phyloP scores from a whole-genome alignment of 306 rosid genomes.

The Cicer bijugum region DNA sequence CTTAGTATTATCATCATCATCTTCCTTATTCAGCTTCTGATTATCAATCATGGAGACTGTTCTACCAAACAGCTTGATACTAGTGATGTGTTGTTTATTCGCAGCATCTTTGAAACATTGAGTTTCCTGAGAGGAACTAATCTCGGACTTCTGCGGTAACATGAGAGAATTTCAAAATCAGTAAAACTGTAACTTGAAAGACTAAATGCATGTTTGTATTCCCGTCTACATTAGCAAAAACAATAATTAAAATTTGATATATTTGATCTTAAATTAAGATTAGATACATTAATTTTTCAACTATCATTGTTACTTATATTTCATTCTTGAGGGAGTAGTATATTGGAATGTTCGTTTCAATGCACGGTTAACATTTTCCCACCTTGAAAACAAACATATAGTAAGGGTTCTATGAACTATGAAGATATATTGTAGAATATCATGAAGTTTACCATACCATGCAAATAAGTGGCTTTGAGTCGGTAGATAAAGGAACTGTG shows the following conservation, averaged over 20 bases:
- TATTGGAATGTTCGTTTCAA: no score
- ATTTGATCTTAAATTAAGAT: no score
- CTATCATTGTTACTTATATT: no score
- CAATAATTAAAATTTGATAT: no score
- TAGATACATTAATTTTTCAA: no score
- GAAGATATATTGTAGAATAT: slow-evolving; percentile 30
- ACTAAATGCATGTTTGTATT: no score
- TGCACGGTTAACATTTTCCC: no score
- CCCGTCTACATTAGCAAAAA: no score
- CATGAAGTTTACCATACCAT: slow-evolving; percentile 56
- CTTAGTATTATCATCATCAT: slow-evolving; percentile 40
- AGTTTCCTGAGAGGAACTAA: slow-evolving; percentile 50
- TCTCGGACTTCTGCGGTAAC: slow-evolving; percentile 61
- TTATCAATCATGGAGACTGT: slow-evolving; percentile 57
- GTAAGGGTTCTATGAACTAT: not conserved
- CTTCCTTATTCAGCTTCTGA: slow-evolving; percentile 44
- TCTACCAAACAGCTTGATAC: slow-evolving; percentile 87
- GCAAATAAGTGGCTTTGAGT: slow-evolving; percentile 43
- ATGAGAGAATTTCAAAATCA: slow-evolving; percentile 36
- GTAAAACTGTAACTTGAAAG: not conserved
- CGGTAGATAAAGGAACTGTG: slow-evolving; percentile 41
- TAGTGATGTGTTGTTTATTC: slow-evolving; percentile 31
- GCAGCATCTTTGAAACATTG: slow-evolving; percentile 41
- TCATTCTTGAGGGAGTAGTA: no score
- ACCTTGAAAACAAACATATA: no score